Percentiles rank a stretch among this genome's conserved stretches.
These are phyloP conservation scores for Phaeoacremonium minimum DNA, from an alignment of 2,329 filamentous ascomycete species.

Conservation along the genomic window DNA sequence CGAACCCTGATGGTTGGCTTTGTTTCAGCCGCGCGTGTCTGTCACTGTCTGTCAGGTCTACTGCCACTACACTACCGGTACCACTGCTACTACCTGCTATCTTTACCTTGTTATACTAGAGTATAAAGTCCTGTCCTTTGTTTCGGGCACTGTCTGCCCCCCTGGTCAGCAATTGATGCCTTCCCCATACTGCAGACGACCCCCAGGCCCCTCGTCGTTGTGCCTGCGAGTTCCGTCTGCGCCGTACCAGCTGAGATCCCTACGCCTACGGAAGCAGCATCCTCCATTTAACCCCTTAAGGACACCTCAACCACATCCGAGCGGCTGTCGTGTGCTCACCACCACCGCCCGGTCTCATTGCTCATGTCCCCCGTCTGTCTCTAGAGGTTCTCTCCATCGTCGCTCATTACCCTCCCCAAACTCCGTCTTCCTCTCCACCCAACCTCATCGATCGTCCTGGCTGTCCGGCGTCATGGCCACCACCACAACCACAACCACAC, in stretches of 20 bases:
- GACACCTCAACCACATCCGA: slow-evolving; percentile 25
- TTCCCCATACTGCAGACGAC: too few species aligned
- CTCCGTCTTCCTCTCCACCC: slow-evolving; percentile 9
- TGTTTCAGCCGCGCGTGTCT: too few species aligned
- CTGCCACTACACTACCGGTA: too few species aligned
- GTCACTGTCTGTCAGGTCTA: too few species aligned
- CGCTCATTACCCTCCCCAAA: slow-evolving; percentile 2
- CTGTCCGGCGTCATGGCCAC: slow-evolving; percentile 18
- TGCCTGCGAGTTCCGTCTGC: slow-evolving; percentile 5
- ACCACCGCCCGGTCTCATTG: slow-evolving; percentile 13
- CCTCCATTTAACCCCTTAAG: slow-evolving; percentile 13
- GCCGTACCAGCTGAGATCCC: too few species aligned
- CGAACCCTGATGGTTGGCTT: too few species aligned
- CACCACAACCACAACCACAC: slow-evolving; percentile 9
- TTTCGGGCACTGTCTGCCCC: too few species aligned
- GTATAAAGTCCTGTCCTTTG: too few species aligned
- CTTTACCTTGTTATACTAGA: too few species aligned
- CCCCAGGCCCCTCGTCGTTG: slow-evolving; percentile 7
- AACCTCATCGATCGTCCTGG: slow-evolving; percentile 12
- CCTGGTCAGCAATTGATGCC: slow-evolving; percentile 12
- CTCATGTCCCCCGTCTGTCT: slow-evolving; percentile 12
- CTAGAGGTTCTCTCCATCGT: slow-evolving; percentile 12
- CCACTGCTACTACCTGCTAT: too few species aligned
- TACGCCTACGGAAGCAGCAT: too few species aligned
- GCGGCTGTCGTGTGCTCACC: slow-evolving; percentile 1